A percentile compares a stretch with the other conserved stretches of the same genome.
Evolutionary conservation across 129 eudicot species (phyloP).

Genomic region (Logfia minima): DNA sequence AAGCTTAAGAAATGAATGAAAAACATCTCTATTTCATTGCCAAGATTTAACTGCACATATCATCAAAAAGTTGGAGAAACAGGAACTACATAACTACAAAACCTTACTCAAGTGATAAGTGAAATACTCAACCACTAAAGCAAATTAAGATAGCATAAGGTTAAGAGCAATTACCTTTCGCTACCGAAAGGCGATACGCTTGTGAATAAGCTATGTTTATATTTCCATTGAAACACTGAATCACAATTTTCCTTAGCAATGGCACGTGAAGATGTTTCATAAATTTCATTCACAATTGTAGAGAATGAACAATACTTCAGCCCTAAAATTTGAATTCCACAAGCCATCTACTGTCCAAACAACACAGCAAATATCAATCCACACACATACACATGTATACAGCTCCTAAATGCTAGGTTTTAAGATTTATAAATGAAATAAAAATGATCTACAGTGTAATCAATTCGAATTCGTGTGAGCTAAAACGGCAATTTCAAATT

Average conservation of each 20-base stretch:
- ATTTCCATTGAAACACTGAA: conserved; percentile 25
- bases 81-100: neutral
- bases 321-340: conserved; percentile 37
- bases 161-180: conserved; percentile 18
- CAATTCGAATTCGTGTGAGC: neutral
- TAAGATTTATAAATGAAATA: neutral
- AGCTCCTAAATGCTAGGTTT: neutral
- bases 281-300: conserved; percentile 5
- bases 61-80: neutral
- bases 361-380: conserved; percentile 10
- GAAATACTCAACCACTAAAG: conserved; percentile 10
- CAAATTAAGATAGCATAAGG: neutral
- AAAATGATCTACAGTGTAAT: neutral
- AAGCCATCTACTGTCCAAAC: conserved; percentile 35
- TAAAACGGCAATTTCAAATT: neutral
- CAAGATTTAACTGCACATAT: neutral
- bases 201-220: conserved; percentile 15
- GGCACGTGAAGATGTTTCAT: conserved; percentile 14
- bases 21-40: neutral
- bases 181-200: neutral
- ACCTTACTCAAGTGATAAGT: conserved; percentile 6
- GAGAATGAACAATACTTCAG: conserved; percentile 22
- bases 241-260: neutral
- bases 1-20: conserved; percentile 1
- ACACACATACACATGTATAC: neutral